These are phyloP conservation scores for Myxozyma melibiosi DNA, from an alignment of 805 yeast species.

Conservation along the genomic window DNA sequence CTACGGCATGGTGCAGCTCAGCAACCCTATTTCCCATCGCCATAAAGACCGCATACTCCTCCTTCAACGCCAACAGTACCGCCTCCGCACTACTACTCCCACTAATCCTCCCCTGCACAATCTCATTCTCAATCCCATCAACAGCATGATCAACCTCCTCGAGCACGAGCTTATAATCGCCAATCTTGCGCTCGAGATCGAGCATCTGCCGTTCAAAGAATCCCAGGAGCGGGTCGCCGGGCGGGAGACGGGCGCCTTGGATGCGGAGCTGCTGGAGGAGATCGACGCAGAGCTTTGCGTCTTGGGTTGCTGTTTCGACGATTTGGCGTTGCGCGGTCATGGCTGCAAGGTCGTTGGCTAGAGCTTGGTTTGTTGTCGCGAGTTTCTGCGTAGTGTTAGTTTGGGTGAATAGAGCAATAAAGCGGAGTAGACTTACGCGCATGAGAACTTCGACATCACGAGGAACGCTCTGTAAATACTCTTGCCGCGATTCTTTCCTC, in stretches of 20 bases:
- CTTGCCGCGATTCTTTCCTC: slow-evolving; percentile 47
- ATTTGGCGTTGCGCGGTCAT: slow-evolving; percentile 18
- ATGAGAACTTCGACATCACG: slow-evolving; percentile 56
- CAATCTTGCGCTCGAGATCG: slow-evolving; percentile 51
- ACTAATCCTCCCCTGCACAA: slow-evolving; percentile 17
- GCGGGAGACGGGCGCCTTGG: slow-evolving; percentile 39
- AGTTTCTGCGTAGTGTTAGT: slow-evolving; percentile 36
- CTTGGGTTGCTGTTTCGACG: slow-evolving; percentile 26
- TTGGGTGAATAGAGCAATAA: neutral
- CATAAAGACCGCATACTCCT: slow-evolving; percentile 69
- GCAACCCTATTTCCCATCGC: slow-evolving; percentile 73
- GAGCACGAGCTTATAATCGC: slow-evolving; percentile 52
- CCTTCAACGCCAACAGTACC: slow-evolving; percentile 44
- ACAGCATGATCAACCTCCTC: slow-evolving; percentile 56
- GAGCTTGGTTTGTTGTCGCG: slow-evolving; percentile 30
- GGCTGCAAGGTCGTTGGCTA: slow-evolving; percentile 27
- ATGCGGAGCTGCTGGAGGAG: slow-evolving; percentile 29
- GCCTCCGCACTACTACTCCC: slow-evolving; percentile 26
- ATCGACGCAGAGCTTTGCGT: slow-evolving; percentile 23
- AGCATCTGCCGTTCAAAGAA: slow-evolving; percentile 54
- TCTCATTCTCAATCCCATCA: slow-evolving; percentile 46
- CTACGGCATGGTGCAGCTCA: slow-evolving; percentile 60
- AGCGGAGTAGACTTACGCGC: slow-evolving; percentile 29
- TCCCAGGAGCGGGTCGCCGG: slow-evolving; percentile 50
- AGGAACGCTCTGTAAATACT: slow-evolving; percentile 55